Evolutionary conservation across 305 asterid species (phyloP).

Genomic region (Solanum chacoense): DNA sequence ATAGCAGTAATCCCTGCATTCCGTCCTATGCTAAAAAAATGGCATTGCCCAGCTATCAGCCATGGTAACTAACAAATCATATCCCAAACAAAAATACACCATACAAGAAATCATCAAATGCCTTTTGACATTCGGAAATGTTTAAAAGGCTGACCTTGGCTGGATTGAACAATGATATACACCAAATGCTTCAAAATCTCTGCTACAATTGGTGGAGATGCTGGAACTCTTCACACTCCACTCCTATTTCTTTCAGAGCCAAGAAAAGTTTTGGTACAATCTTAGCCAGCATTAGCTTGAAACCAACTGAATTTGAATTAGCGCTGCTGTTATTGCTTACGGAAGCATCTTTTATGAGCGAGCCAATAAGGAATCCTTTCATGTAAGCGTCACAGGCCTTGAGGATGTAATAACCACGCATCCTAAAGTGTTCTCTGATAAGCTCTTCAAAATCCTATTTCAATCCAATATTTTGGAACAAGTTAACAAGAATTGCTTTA

Average conservation of each 20-base stretch:
- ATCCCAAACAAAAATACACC: background rate
- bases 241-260: slow-evolving; percentile 58
- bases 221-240: slow-evolving; percentile 51
- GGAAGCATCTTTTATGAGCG: slow-evolving; percentile 59
- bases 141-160: slow-evolving; percentile 14
- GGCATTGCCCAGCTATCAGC: background rate
- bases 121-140: background rate
- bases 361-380: slow-evolving; percentile 81
- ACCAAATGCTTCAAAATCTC: slow-evolving; percentile 1
- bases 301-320: slow-evolving; percentile 73
- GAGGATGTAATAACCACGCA: slow-evolving; percentile 70
- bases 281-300: slow-evolving; percentile 84
- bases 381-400: slow-evolving; percentile 86
- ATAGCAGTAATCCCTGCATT: slow-evolving; percentile 3
- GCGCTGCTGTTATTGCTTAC: slow-evolving; percentile 20
- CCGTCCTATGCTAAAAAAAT: background rate
- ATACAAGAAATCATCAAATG: background rate
- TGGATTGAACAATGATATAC: slow-evolving; percentile 7
- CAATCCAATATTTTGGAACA: slow-evolving; percentile 4
- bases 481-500: background rate
- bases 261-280: slow-evolving; percentile 57
- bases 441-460: slow-evolving; percentile 77
- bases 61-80: background rate
- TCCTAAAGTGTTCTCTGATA: slow-evolving; percentile 54
- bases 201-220: slow-evolving; percentile 48